phyloP scores from a whole-genome alignment of 176 grass and related monocot species.

The Elymus sibiricus region DNA sequence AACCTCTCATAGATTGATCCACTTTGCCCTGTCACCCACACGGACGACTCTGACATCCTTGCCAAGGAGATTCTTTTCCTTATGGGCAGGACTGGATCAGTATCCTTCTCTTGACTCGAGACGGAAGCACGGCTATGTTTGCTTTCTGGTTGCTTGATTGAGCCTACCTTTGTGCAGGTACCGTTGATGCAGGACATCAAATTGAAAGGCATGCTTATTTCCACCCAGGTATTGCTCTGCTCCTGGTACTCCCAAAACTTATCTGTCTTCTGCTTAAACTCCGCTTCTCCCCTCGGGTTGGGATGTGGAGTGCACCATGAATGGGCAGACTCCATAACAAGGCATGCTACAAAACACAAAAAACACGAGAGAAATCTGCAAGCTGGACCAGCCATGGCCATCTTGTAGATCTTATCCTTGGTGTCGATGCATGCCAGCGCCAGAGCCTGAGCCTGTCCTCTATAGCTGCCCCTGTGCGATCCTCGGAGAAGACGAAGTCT shows the following conservation, averaged over 20 bases:
- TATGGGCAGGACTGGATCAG: conserved; percentile 44
- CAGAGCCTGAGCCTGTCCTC: conserved; percentile 26
- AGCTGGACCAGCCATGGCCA: conserved; percentile 38
- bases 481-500: conserved; percentile 22
- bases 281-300: conserved; percentile 38
- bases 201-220: conserved; percentile 77
- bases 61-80: conserved; percentile 81
- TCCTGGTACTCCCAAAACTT: conserved; percentile 92
- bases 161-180: conserved; percentile 84
- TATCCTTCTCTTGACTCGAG: conserved; percentile 17
- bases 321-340: conserved; percentile 42
- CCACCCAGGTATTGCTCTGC: conserved; percentile 89
- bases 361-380: conserved; percentile 24
- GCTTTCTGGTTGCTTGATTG: conserved; percentile 41
- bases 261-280: conserved; percentile 78
- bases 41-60: conserved; percentile 93
- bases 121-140: conserved; percentile 23
- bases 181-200: conserved; percentile 85
- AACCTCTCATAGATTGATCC: conserved; percentile 95
- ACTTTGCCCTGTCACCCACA: conserved; percentile 96
- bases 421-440: conserved; percentile 8
- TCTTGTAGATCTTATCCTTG: conserved; percentile 34
- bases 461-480: conserved; percentile 3
- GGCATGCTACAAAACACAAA: conserved; percentile 25
- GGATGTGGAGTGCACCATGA: conserved; percentile 51